phyloP scores from a whole-genome alignment of 1,139 yeast species.

The Petasospora rhodanensis region DNA sequence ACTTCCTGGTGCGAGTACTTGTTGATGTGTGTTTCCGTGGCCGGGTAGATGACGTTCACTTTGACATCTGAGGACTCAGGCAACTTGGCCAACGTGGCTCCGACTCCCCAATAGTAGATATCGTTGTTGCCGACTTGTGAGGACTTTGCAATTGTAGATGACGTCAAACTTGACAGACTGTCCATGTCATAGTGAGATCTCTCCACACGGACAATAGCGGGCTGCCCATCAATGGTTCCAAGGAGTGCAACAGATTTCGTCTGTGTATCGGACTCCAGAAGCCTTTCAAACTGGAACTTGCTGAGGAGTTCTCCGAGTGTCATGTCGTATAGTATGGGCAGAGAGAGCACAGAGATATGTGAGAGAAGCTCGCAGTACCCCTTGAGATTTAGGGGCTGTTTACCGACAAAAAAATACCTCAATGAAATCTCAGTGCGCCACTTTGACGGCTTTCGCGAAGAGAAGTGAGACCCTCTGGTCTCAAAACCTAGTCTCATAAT shows the following conservation, averaged over 20 bases:
- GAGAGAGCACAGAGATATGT: too few species aligned
- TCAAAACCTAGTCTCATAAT: too few species aligned
- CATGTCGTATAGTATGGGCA: too few species aligned
- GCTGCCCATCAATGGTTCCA: conserved; percentile 54
- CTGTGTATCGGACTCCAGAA: conserved; percentile 56
- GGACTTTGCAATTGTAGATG: conserved; percentile 33
- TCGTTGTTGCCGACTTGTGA: conserved; percentile 71
- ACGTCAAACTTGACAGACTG: conserved; percentile 23
- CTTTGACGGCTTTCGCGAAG: too few species aligned
- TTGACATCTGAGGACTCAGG: conserved; percentile 57
- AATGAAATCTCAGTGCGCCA: too few species aligned
- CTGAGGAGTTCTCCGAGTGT: conserved; percentile 13
- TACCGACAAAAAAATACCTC: too few species aligned
- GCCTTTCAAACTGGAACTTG: conserved; percentile 37
- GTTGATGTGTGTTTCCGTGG: conserved; percentile 77
- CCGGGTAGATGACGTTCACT: conserved; percentile 80
- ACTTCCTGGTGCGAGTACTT: conserved; percentile 58
- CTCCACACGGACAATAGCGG: conserved; percentile 73
- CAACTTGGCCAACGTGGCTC: conserved; percentile 45
- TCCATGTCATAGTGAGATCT: conserved; percentile 54
- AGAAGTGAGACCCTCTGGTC: too few species aligned
- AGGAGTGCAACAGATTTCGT: conserved; percentile 59
- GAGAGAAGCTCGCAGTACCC: too few species aligned
- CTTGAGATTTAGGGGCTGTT: too few species aligned
- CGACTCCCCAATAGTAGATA: conserved; percentile 77